Base-by-base conservation (phyloP, 805 yeast genomes). In the Candida nanaspora region DNA sequence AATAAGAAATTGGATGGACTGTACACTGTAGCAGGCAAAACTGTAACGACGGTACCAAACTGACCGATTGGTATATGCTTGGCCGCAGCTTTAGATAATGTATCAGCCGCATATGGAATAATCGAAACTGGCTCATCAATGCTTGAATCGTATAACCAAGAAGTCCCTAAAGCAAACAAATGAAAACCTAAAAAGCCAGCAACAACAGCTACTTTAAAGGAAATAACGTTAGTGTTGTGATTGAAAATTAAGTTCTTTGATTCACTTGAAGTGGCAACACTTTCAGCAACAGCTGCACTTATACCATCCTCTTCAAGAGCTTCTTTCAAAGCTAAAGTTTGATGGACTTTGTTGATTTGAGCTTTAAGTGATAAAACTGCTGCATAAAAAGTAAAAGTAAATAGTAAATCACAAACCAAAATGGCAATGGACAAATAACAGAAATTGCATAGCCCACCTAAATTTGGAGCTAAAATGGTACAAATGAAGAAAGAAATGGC, bases 281-380 rank as follows among this genome's bases (percentile, higher is more conserved):
- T 72, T 47, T 76, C 79, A 10, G 96, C 96, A 27, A 84, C 83
- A 36, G 68, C 60, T 31, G 78, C 76, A 34, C 84, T 73, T 27
- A 91, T 76, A 21, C 98, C 98, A 55, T 91, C 98, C 59, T 91
- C 98, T 66, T 89, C 93, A 47, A 91, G 69, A 23, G 86, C 87
- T 46, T 77, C 79, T 56, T 82, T 80, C 56, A 88, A 74, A 41
- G 78, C 76, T 44, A 86, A 79, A 36, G 87, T 83, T 48, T 86
- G 78, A 62, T 89, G 86, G 41, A 93, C 93, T 45, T 85, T 71
- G 57, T 78, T 79, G 59, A 91, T 86, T 62, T 93, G 96, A 35
- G 91, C 79, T 64, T 91, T 91, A 60, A 91, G 72, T 2, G 95
- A 80, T 49, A 91, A 73, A 41, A 86, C 76, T 3, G 96, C 88